phyloP scores from a whole-genome alignment of 306 rosid genomes.

The Senna siamea region DNA sequence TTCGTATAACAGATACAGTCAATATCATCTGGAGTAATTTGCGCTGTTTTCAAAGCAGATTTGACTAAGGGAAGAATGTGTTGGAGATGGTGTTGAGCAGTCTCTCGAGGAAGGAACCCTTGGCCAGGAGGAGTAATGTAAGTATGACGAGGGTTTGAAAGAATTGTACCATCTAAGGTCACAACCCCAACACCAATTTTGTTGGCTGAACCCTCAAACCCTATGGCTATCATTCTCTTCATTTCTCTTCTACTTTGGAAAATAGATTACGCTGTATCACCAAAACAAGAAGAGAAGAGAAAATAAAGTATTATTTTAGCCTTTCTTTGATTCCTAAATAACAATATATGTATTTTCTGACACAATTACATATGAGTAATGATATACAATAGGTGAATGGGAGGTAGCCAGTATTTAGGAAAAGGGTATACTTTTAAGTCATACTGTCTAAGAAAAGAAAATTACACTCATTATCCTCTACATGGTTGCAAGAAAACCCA shows the following conservation, averaged over 20 bases:
- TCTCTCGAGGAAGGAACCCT: constrained; percentile 93
- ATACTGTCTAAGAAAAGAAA: background rate
- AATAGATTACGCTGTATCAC: background rate
- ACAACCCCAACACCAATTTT: constrained; percentile 88
- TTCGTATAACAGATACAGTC: constrained; percentile 92
- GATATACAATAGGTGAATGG: background rate
- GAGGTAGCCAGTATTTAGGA: background rate
- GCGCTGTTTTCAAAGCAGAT: constrained; percentile 72
- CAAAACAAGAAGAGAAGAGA: background rate
- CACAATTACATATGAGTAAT: background rate
- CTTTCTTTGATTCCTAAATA: background rate
- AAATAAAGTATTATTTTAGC: background rate
- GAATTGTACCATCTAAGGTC: constrained; percentile 76
- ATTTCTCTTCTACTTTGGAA: constrained; percentile 35
- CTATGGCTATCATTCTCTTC: constrained; percentile 82
- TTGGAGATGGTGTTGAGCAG: constrained; percentile 93
- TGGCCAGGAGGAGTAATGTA: constrained; percentile 95
- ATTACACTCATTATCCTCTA: background rate
- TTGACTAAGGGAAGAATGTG: constrained; percentile 74
- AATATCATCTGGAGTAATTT: constrained; percentile 62
- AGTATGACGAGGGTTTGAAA: constrained; percentile 91
- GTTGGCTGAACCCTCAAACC: constrained; percentile 96
- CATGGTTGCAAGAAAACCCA: background rate
- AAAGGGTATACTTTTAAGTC: background rate
- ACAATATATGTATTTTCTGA: background rate